Percentiles rank a stretch among this genome's conserved stretches.
Conservation (phyloP, 139 green algal genomes). For the Zygnema circumcarinatum region DNA sequence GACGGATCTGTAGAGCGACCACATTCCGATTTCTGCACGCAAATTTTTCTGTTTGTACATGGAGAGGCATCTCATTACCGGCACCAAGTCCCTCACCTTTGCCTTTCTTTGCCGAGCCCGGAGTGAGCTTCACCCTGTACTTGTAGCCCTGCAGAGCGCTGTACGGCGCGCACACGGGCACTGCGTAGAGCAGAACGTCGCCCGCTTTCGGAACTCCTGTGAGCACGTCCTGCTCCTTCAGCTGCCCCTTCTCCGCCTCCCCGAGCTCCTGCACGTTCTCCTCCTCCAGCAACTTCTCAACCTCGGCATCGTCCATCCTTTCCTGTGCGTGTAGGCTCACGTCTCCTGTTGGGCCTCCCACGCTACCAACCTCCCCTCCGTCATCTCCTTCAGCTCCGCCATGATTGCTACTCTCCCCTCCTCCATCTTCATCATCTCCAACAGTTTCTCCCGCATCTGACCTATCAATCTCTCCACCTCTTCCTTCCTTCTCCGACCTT, state of each 20-base stretch:
- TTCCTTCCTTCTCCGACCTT: background rate
- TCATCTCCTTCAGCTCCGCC: background rate
- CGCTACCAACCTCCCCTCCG: background rate
- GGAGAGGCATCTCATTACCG: too few relatives aligned
- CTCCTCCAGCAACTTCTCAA: constrained; percentile 59
- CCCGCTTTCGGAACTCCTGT: constrained; percentile 68
- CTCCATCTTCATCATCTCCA: background rate
- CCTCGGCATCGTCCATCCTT: constrained; percentile 35
- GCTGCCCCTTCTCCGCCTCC: constrained; percentile 48
- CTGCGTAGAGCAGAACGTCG: constrained; percentile 85
- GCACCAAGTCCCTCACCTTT: too few relatives aligned
- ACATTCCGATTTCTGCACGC: too few relatives aligned
- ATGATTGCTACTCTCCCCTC: background rate
- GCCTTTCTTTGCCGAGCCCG: constrained; percentile 90
- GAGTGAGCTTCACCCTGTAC: constrained; percentile 84
- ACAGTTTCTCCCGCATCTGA: background rate
- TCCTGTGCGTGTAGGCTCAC: constrained; percentile 36
- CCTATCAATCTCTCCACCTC: background rate
- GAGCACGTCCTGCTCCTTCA: constrained; percentile 55
- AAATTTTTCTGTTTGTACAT: too few relatives aligned
- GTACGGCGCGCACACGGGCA: constrained; percentile 93
- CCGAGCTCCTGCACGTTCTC: constrained; percentile 54
- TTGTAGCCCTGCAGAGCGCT: constrained; percentile 74
- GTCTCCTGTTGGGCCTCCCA: background rate
- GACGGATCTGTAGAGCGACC: too few relatives aligned